Evolutionary conservation across 352 stramenopile genomes (phyloP).

Genomic region (Phytophthora pseudosyringae): DNA sequence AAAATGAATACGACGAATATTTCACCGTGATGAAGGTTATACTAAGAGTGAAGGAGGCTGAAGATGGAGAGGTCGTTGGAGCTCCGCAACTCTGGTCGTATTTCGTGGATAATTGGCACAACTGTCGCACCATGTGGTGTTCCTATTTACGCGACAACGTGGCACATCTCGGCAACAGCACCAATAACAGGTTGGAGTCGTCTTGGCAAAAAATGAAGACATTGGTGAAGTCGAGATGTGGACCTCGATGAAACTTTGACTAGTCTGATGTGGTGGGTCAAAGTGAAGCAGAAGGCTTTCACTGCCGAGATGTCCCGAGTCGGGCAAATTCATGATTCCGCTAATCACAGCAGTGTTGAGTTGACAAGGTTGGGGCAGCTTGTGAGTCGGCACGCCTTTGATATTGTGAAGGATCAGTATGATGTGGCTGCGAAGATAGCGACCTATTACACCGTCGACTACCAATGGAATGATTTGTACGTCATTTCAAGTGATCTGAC

Average conservation of each 20-base stretch:
- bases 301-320: too few species aligned
- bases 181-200: conserved; percentile 9
- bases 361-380: too few species aligned
- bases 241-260: conserved; percentile 7
- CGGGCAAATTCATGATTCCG: too few species aligned
- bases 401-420: too few species aligned
- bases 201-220: conserved; percentile 17
- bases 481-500: too few species aligned
- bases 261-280: conserved; percentile 6
- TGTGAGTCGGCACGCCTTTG: too few species aligned
- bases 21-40: neutral
- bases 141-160: conserved; percentile 3
- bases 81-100: too few species aligned
- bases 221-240: neutral
- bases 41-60: neutral
- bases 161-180: conserved; percentile 1
- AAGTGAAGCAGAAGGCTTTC: conserved; percentile 9
- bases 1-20: neutral
- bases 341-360: too few species aligned
- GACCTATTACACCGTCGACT: too few species aligned
- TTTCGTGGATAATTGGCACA: conserved; percentile 13
- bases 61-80: too few species aligned
- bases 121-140: neutral
- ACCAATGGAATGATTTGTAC: too few species aligned
- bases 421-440: too few species aligned